Conservation (phyloP, 257 asterid genomes). For the Nicotiana paniculata region DNA sequence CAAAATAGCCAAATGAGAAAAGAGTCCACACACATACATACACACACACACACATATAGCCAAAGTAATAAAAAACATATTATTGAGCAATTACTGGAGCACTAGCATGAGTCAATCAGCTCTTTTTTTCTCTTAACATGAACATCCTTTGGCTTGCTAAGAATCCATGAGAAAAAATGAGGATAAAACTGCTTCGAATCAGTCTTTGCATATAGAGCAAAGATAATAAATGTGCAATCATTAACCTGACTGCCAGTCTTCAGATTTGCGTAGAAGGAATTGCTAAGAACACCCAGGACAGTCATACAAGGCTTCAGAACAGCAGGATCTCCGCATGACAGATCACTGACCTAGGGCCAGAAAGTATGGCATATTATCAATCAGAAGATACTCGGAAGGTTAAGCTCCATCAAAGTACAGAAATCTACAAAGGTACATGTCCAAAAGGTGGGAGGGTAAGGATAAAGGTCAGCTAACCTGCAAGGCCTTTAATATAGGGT, state of each 20-base stretch:
- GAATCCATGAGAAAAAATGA: not conserved
- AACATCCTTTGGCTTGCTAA: not conserved
- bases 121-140: not conserved
- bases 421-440: not conserved
- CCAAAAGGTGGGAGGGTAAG: not conserved
- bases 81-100: not conserved
- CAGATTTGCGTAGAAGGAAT: conserved; percentile 46
- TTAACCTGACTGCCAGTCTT: conserved; percentile 66
- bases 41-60: not conserved
- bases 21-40: not conserved
- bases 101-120: not conserved
- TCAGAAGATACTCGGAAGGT: conserved; percentile 3
- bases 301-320: conserved; percentile 64
- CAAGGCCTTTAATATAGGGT: conserved; percentile 51
- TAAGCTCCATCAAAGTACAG: not conserved
- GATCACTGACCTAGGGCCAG: conserved; percentile 39
- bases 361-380: conserved; percentile 6
- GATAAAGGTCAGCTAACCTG: conserved; percentile 38
- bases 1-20: not conserved
- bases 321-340: conserved; percentile 40
- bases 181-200: not conserved
- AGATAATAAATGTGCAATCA: conserved; percentile 4
- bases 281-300: conserved; percentile 57
- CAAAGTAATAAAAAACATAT: not conserved
- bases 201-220: not conserved